Evolutionary conservation across 306 rosid species (phyloP), one percentile per base, ranked within the genome.

Genomic region (Cajanus cajan): DNA sequence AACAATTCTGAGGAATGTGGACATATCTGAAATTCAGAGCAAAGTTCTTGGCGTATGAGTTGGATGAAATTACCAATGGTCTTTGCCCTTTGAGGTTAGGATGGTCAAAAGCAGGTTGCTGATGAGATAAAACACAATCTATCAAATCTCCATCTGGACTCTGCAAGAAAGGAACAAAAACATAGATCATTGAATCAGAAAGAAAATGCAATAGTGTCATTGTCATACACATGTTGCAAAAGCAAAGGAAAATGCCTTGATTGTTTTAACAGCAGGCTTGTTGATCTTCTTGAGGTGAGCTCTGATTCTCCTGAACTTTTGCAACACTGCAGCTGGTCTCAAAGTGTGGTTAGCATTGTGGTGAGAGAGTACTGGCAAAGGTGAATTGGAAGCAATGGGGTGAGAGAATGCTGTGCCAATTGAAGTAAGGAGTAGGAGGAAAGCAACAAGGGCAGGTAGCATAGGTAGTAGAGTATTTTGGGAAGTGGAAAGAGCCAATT

Each of bases 141-240:
- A 96, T 96, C 64, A 91, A 73, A 89, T 96, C 99, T 15, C 99
- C 99, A 86, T 96, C 99, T 45, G 96, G 90, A 77, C 99, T 93
- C 99, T 96, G 91, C 64, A 89, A 34, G 45, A 33, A 85, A 79
- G 68, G 2, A 70, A 62, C 54, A 24, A 25, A 13, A 83, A 71
- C 68, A 66, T 48, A 85, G 21, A 72, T 75, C 68, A 74, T n/a
- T 39, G 81, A 82, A 80, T 68, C 22, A 13, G 8, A 80, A 69
- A 21, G 75, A 58, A 41, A 47, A 61, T 25, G 59, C 44, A 63
- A 51, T 19, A 36, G 25, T n/a, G 39, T 31, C 65, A 51, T 13
- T 72, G 74, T 55, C 15, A 28, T 31, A 77, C 12, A 28, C 31
- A 73, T 34, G 14, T 19, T 67, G 31, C 44, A 22, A 63, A 68